Conservation (phyloP, 148 eudicot genomes). For the Mesembryanthemum crystallinum region DNA sequence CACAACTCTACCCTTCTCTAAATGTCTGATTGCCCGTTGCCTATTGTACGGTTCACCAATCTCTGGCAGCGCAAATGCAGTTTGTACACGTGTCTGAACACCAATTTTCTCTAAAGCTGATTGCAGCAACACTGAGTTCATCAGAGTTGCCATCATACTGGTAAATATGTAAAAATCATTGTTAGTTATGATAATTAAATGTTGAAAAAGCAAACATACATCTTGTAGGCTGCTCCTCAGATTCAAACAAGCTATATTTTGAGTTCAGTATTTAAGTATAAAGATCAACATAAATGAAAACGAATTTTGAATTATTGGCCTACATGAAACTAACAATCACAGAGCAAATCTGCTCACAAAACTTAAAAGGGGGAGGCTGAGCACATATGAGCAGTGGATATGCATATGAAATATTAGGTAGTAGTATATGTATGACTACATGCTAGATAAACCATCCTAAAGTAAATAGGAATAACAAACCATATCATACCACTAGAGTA, state of each 20-base stretch:
- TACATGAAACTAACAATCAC: neutral
- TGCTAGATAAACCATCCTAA: neutral
- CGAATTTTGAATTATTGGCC: neutral
- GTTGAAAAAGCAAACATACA: neutral
- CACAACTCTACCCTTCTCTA: constrained; percentile 91
- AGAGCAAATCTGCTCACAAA: too few species aligned
- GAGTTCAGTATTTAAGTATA: neutral
- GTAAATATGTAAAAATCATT: constrained; percentile 20
- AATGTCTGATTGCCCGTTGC: constrained; percentile 81
- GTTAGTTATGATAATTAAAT: neutral
- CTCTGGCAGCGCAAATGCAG: constrained; percentile 79
- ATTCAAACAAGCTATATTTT: neutral
- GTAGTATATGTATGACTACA: neutral
- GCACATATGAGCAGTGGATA: neutral
- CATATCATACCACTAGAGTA: neutral
- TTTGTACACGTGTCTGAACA: constrained; percentile 81
- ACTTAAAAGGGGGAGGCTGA: too few species aligned
- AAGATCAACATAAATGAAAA: neutral
- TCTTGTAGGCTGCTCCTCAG: neutral
- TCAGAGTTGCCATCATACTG: constrained; percentile 98
- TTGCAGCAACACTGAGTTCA: constrained; percentile 87
- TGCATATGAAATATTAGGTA: neutral
- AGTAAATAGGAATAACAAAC: neutral
- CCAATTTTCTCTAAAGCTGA: constrained; percentile 88
- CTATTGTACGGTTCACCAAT: constrained; percentile 84